Evolutionary conservation across 2,329 filamentous ascomycete genomes (phyloP).

Genomic region (Myriosclerotinia scirpicola): DNA sequence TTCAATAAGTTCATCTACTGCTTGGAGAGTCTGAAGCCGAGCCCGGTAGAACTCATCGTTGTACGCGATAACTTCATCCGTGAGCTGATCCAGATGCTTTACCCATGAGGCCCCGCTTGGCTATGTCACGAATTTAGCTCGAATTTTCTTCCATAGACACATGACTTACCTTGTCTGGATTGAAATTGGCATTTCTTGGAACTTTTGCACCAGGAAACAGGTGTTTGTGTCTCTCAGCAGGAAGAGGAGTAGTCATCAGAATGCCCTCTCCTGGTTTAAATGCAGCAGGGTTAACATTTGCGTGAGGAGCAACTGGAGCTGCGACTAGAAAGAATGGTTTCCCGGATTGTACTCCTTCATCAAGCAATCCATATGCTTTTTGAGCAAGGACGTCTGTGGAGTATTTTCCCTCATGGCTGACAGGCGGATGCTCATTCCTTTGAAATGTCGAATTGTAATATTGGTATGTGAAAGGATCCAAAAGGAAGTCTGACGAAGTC

Average conservation of each 20-base stretch:
- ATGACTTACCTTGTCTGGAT: constrained; percentile 55
- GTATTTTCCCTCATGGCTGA: constrained; percentile 51
- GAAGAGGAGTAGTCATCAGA: constrained; percentile 52
- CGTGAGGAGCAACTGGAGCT: constrained; percentile 67
- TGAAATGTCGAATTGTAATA: constrained; percentile 67
- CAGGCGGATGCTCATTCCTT: constrained; percentile 56
- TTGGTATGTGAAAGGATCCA: constrained; percentile 67
- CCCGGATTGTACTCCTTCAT: constrained; percentile 54
- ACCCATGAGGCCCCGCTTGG: constrained; percentile 52
- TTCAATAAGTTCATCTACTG: constrained; percentile 56
- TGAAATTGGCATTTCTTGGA: constrained; percentile 65
- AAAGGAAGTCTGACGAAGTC: constrained; percentile 57
- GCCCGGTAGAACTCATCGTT: constrained; percentile 54
- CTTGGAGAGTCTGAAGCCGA: constrained; percentile 53
- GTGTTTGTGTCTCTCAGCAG: constrained; percentile 59
- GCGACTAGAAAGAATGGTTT: constrained; percentile 67
- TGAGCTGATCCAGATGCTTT: constrained; percentile 45
- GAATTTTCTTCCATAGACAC: not conserved
- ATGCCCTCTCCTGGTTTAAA: constrained; percentile 20
- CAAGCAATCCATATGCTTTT: constrained; percentile 60
- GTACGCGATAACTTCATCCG: constrained; percentile 46
- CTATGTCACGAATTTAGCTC: constrained; percentile 27
- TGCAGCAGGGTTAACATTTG: constrained; percentile 44
- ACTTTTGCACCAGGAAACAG: constrained; percentile 61
- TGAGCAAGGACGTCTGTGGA: constrained; percentile 57